Evolutionary conservation across 768 basidiomycete genomes (phyloP), one percentile per base, ranked within the genome.

Genomic region (Dendrothele bispora): DNA sequence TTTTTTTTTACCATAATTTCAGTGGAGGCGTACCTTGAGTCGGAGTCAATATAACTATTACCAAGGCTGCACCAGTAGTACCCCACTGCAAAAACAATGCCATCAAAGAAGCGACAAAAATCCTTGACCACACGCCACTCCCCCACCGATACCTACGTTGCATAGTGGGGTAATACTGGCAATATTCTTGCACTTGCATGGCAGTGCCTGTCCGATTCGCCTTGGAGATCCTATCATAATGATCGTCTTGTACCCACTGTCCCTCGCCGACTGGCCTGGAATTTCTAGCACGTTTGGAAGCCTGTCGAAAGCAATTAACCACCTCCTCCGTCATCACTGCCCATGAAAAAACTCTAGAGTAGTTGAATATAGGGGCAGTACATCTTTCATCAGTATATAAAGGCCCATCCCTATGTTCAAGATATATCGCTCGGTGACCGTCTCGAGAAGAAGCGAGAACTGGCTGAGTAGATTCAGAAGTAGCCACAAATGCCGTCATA

Each of bases 1-100:
- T n/a, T n/a, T n/a, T n/a, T n/a, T n/a, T n/a, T n/a, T n/a, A n/a
- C 30, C 30, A 3, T 26, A 25, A 12, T 12, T n/a, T 10, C 18
- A 26, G 24, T 40, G 7, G 22, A 55, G 57, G 43, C 27, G 59
- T 26, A 54, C 59, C 59, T 3, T 50, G 50, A 1, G 68, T 71
- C 7, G 68, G 69, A 0, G 64, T 68, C 22, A 50, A 63, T 53
- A 56, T 61, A 10, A 55, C 55, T 7, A 55, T 53, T 3, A 67
- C 34, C 26, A 68, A 2, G 1, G 68, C 67, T 10, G 66, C 60
- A 0, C 48, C 34, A 2, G 61, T 58, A 5, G 68, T 66, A 0
- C 54, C 61, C 69, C 65, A 70, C 44, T 70, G 68, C 17, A 71
- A 22, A 8, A 46, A 48, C 18, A 71, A 28, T 7, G 65, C 46